Conservation (phyloP, 805 yeast species). For the Ogataea siamensis region DNA sequence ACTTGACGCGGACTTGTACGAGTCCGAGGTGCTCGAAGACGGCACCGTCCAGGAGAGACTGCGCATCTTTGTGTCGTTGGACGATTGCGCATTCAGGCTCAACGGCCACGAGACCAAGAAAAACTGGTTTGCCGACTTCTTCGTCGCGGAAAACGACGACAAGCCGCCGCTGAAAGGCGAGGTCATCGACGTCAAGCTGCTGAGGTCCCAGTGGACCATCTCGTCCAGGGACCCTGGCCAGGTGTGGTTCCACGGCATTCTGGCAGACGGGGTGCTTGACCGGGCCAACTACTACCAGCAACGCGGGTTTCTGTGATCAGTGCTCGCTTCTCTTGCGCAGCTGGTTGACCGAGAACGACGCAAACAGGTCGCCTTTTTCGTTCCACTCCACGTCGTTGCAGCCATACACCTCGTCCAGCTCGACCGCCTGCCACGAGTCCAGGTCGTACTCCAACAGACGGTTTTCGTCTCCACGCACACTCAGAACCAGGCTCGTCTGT, state of each 20-base stretch:
- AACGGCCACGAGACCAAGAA: slow-evolving; percentile 31
- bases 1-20: slow-evolving; percentile 28
- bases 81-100: slow-evolving; percentile 21
- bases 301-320: slow-evolving; percentile 34
- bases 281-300: slow-evolving; percentile 21
- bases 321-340: slow-evolving; percentile 68
- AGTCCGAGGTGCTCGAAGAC: slow-evolving; percentile 12
- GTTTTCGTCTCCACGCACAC: slow-evolving; percentile 25
- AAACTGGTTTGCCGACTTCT: slow-evolving; percentile 29
- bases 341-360: slow-evolving; percentile 51
- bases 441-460: slow-evolving; percentile 26
- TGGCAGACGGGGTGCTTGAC: slow-evolving; percentile 31
- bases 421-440: slow-evolving; percentile 20
- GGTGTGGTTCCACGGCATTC: slow-evolving; percentile 29
- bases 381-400: slow-evolving; percentile 35
- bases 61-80: slow-evolving; percentile 22
- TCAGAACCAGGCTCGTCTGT: slow-evolving; percentile 24
- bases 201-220: slow-evolving; percentile 44
- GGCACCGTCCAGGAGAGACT: slow-evolving; percentile 17
- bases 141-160: slow-evolving; percentile 1
- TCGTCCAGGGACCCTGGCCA: slow-evolving; percentile 18
- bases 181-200: slow-evolving; percentile 42
- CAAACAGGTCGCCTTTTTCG: slow-evolving; percentile 42
- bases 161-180: slow-evolving; percentile 29
- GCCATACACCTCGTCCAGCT: slow-evolving; percentile 34